Percentiles rank a stretch among this genome's conserved stretches.
Conservation (phyloP, 1,284 basidiomycete species). For the Acaromyces ingoldii region DNA sequence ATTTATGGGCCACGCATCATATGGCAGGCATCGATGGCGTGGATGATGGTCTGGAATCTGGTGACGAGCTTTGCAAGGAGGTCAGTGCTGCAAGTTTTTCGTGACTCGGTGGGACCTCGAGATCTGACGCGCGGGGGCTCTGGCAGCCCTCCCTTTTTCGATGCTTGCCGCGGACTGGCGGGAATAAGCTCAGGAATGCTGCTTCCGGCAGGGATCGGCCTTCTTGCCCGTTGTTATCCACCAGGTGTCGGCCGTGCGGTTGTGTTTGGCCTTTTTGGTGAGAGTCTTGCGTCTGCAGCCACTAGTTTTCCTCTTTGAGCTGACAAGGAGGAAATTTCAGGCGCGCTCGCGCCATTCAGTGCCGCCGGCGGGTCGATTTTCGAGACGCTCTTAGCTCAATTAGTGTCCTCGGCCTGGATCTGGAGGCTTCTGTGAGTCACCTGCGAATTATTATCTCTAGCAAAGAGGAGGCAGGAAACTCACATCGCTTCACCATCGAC, state of each 20-base stretch:
- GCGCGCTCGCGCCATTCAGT: conserved; percentile 1
- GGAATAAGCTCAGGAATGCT: not conserved
- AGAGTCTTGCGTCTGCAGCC: not conserved
- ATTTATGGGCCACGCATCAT: not conserved
- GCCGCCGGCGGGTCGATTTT: conserved; percentile 1
- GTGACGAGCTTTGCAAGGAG: not conserved
- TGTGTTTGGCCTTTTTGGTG: not conserved
- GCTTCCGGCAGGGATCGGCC: not conserved
- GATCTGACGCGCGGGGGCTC: no score
- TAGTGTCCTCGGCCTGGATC: not conserved
- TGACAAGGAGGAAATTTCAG: not conserved
- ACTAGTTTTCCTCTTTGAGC: not conserved
- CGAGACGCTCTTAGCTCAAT: not conserved
- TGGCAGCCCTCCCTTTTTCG: not conserved
- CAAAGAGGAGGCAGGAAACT: not conserved
- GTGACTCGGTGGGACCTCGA: no score
- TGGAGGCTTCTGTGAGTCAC: not conserved
- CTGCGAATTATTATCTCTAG: not conserved
- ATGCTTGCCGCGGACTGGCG: not conserved
- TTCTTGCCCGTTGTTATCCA: not conserved
- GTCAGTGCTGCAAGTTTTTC: no score
- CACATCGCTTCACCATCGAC: no score
- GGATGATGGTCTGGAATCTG: not conserved
- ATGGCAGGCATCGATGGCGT: not conserved
- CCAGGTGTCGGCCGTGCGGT: not conserved